Percentiles rank a stretch among this genome's conserved stretches.
phyloP scores from a whole-genome alignment of 192 early-diverging fungal species.

The Physocladia obscura region DNA sequence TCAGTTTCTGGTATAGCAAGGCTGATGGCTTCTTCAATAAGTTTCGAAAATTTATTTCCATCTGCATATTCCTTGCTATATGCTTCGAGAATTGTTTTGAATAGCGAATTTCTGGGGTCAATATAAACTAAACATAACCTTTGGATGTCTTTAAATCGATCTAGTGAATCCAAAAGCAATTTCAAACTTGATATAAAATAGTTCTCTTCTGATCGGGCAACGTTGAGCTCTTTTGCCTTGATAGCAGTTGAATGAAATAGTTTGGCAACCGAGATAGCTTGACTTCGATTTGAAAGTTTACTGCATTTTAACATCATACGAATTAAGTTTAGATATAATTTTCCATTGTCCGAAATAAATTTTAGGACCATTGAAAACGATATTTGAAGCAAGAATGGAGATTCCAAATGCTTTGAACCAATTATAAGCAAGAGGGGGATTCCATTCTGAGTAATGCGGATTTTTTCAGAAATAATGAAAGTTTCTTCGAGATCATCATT shows the following conservation, averaged over 20 bases:
- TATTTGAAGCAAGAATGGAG: slow-evolving; percentile 10
- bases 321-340: background rate
- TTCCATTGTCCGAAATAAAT: background rate
- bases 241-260: slow-evolving; percentile 1
- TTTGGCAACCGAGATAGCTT: slow-evolving; percentile 2
- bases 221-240: background rate
- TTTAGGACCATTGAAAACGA: slow-evolving; percentile 4
- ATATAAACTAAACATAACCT: slow-evolving; percentile 9
- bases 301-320: background rate
- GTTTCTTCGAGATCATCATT: slow-evolving; percentile 1
- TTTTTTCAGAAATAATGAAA: background rate
- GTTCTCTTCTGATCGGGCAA: background rate
- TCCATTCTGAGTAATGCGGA: background rate
- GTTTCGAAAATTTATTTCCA: background rate
- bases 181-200: background rate
- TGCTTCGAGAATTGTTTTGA: background rate
- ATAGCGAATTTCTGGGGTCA: slow-evolving; percentile 1
- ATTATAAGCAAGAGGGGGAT: slow-evolving; percentile 4
- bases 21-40: slow-evolving; percentile 14
- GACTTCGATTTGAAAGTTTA: background rate
- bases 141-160: background rate
- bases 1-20: slow-evolving; percentile 11
- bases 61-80: background rate
- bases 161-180: background rate
- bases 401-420: background rate